These are phyloP conservation scores for Lactarius deliciosus DNA, from an alignment of 768 basidiomycete species.

Conservation along the genomic window DNA sequence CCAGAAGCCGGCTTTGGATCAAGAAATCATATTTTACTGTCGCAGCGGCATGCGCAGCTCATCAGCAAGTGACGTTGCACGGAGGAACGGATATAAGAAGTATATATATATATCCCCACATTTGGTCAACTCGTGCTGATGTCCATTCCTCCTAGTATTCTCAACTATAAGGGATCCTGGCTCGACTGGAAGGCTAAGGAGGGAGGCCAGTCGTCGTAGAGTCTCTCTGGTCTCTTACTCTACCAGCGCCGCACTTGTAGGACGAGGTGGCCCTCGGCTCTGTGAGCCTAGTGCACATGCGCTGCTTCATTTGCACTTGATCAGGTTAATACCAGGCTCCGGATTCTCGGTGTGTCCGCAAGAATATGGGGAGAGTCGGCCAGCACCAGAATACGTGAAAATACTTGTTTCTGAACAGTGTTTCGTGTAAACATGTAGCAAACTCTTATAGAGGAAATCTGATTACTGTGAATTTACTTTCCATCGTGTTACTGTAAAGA, in stretches of 20 bases:
- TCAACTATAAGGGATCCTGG: constrained; percentile 88
- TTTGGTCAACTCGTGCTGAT: not conserved
- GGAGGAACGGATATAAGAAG: constrained; percentile 45
- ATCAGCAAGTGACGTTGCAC: constrained; percentile 44
- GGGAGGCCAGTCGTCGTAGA: constrained; percentile 40
- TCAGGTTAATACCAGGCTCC: not conserved
- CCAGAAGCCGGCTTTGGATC: constrained; percentile 39
- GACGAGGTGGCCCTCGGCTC: constrained; percentile 11
- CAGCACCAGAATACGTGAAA: not conserved
- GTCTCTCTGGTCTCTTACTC: not conserved
- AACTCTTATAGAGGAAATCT: not conserved
- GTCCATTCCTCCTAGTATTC: constrained; percentile 22
- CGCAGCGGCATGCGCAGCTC: constrained; percentile 50
- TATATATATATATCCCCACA: constrained; percentile 26
- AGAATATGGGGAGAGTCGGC: not conserved
- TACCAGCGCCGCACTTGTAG: not conserved
- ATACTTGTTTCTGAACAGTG: not conserved
- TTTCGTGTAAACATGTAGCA: not conserved
- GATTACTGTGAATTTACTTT: not conserved
- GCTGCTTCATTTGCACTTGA: not conserved
- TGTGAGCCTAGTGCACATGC: constrained; percentile 6
- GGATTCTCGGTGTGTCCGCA: not conserved
- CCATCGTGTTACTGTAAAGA: not conserved
- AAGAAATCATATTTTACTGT: constrained; percentile 51
- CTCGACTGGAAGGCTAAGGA: constrained; percentile 73